phyloP scores from a whole-genome alignment of 768 basidiomycete species.

The Auricularia auricula-judae region DNA sequence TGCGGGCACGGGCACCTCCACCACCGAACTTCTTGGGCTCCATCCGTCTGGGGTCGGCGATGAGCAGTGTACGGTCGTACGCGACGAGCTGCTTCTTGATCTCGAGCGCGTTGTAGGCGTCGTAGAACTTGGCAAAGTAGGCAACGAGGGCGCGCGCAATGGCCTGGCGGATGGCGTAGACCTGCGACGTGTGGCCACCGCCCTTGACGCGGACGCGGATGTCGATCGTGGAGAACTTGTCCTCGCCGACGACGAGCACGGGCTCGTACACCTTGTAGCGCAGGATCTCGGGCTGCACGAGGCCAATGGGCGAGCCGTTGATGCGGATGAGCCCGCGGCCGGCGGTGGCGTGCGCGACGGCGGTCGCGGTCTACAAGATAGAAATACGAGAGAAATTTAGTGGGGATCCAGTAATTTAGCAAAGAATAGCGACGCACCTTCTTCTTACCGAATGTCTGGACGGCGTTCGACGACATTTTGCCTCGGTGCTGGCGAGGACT shows the following conservation, averaged over 20 bases:
- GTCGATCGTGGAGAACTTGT: slow-evolving; percentile 77
- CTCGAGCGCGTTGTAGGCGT: slow-evolving; percentile 94
- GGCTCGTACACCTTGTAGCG: slow-evolving; percentile 99
- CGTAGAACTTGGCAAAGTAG: slow-evolving; percentile 97
- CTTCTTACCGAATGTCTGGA: slow-evolving; percentile 99
- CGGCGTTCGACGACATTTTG: slow-evolving; percentile 51
- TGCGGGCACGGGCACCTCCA: slow-evolving; percentile 93
- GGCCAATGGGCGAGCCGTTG: slow-evolving; percentile 93
- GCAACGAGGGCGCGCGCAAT: slow-evolving; percentile 97
- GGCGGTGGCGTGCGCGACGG: slow-evolving; percentile 93
- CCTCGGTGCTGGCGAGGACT: background rate
- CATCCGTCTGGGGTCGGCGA: slow-evolving; percentile 93
- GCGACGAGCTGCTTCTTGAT: slow-evolving; percentile 96
- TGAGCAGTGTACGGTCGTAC: slow-evolving; percentile 85
- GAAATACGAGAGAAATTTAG: slow-evolving; percentile 8
- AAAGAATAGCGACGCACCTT: slow-evolving; percentile 46
- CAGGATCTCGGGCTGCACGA: slow-evolving; percentile 90
- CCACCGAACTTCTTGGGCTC: slow-evolving; percentile 99
- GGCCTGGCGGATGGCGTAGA: slow-evolving; percentile 98
- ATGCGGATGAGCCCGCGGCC: slow-evolving; percentile 94
- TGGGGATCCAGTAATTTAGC: background rate
- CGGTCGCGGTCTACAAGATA: slow-evolving; percentile 75
- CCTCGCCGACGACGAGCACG: slow-evolving; percentile 85
- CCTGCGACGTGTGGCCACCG: slow-evolving; percentile 97
- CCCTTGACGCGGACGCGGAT: slow-evolving; percentile 97